Conservation (phyloP, 169 alveolate species). For the Eimeria praecox region DNA sequence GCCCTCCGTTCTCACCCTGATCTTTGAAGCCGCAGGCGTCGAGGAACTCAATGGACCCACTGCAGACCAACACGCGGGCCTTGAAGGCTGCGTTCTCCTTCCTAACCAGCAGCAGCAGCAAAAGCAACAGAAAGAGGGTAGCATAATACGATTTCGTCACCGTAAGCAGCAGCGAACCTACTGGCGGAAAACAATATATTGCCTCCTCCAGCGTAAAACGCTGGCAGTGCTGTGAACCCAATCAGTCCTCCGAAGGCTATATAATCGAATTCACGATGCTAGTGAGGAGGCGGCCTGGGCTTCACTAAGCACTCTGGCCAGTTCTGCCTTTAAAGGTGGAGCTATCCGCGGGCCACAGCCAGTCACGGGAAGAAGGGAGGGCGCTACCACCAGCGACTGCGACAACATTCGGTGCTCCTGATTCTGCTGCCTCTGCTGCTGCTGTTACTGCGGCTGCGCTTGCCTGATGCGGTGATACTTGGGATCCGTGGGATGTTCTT, state of each 20-base stretch:
- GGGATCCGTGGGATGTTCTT: constrained; percentile 84
- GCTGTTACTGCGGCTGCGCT: constrained; percentile 21
- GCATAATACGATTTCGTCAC: neutral
- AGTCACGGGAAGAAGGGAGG: neutral
- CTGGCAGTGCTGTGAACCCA: neutral
- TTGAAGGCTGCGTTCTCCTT: constrained; percentile 86
- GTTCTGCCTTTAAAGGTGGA: neutral
- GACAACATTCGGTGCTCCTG: neutral
- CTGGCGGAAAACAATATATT: neutral
- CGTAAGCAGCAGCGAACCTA: neutral
- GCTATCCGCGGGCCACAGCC: neutral
- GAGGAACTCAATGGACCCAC: constrained; percentile 85
- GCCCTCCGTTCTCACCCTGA: constrained; percentile 51
- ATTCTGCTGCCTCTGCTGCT: neutral
- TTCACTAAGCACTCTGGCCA: neutral
- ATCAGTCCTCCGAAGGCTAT: neutral
- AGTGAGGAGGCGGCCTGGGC: neutral
- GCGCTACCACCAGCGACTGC: neutral
- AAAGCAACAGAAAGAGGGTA: neutral
- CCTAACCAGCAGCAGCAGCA: constrained; percentile 43
- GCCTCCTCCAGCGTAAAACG: neutral
- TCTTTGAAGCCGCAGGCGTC: constrained; percentile 86
- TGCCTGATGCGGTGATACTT: constrained; percentile 85
- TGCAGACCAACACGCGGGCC: constrained; percentile 84
- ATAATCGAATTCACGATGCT: neutral